Evolutionary conservation across 2,329 filamentous ascomycete species (phyloP).

Genomic region (Ploettnerulaceae sp.): DNA sequence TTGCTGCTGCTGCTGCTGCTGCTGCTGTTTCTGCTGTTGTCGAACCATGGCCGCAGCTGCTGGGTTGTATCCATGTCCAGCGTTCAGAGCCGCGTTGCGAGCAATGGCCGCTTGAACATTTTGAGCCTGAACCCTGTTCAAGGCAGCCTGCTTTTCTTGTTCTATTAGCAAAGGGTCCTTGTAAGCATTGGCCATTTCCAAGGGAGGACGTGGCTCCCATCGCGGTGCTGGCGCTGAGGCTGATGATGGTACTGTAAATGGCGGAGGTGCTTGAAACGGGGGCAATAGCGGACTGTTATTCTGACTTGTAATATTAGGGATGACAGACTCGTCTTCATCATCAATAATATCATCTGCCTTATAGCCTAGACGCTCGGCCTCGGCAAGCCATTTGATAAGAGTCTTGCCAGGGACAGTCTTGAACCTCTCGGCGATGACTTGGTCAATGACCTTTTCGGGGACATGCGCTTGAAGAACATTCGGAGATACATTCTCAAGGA

Average conservation of each 20-base stretch:
- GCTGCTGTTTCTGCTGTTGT: neutral
- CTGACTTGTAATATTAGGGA: constrained; percentile 1
- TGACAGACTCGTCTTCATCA: constrained; percentile 25
- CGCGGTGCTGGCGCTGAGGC: neutral
- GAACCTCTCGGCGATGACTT: constrained; percentile 17
- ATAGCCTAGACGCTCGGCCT: constrained; percentile 28
- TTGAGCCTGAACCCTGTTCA: constrained; percentile 4
- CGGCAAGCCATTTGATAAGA: constrained; percentile 27
- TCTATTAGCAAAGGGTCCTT: constrained; percentile 5
- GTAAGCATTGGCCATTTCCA: neutral
- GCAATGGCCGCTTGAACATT: constrained; percentile 4
- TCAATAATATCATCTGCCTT: constrained; percentile 28
- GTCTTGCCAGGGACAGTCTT: constrained; percentile 22
- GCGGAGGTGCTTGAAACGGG: neutral
- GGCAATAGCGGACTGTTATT: neutral
- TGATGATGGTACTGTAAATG: neutral
- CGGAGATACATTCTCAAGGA: constrained; percentile 21
- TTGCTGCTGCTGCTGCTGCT: neutral
- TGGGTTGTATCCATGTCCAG: neutral
- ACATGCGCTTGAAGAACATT: constrained; percentile 14
- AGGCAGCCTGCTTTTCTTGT: constrained; percentile 3
- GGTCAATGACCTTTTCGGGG: constrained; percentile 22
- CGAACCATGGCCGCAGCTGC: neutral
- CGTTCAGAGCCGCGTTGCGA: constrained; percentile 1
- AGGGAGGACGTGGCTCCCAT: neutral